Base-by-base conservation (phyloP, 148 eudicot genomes). In the Amaranthus cruentus region DNA sequence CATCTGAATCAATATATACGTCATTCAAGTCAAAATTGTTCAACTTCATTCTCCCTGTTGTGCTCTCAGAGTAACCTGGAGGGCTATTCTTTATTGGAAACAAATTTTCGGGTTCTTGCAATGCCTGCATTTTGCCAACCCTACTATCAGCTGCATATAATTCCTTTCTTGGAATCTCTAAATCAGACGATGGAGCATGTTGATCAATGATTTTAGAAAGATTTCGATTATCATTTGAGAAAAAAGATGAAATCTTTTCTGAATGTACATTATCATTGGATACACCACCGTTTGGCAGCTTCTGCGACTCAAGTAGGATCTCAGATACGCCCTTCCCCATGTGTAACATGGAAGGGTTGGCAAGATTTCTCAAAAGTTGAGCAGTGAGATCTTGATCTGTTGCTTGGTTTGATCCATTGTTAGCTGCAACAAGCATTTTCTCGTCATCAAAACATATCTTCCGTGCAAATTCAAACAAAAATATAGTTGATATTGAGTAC, bases 1-100 rank as follows among this genome's bases (percentile, higher is more conserved):
- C 96, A 79, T 90, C 86, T 51, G 94, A 88, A 83, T 84, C 90
- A 81, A 87, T 81, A 77, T 93, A 93, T 21, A 66, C 87, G 72
- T 83, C 81, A 82, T 93, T 93, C 74, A 93, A 80, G 81, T 93
- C 98, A 66, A 93, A 81, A 68, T 80, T 80, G 73, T 78, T 86
- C 72, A 82, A 56, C 77, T 84, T 84, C 58, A 52, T 81, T 77
- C 66, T 84, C 64, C 84, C 84, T n/a, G 53, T 67, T 60, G 72
- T 66, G 71, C 73, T 73, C 66, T 78, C 79, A 54, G 78, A 81
- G 72, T 76, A 69, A 28, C 76, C 55, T 59, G 87, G 81, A 75
- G 79, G 75, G 78, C 83, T 77, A 72, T 76, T 82, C 73, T 87
- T 84, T n/a, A 69, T 6, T 2, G 80, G 83, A 75, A 81, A 72